These are phyloP conservation scores for Aspergillus nanangensis DNA, from an alignment of 495 filamentous ascomycete genomes.

Conservation along the genomic window DNA sequence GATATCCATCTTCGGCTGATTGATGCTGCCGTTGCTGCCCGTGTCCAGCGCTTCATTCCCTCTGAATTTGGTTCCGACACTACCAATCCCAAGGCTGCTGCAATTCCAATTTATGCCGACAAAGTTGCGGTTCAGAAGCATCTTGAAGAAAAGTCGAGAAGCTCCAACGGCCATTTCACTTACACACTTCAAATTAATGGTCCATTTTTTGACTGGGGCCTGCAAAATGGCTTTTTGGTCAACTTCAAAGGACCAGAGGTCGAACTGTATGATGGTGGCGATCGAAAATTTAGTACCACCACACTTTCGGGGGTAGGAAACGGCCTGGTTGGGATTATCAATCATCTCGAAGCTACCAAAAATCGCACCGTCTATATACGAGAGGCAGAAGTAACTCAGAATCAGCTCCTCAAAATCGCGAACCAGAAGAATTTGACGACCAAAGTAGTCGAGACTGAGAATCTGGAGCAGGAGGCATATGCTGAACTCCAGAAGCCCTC, in stretches of 20 bases:
- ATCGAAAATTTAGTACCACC: conserved; percentile 42
- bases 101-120: conserved; percentile 37
- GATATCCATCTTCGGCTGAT: conserved; percentile 44
- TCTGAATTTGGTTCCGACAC: conserved; percentile 58
- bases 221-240: conserved; percentile 31
- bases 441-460: conserved; percentile 27
- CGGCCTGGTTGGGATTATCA: conserved; percentile 43
- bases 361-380: conserved; percentile 48
- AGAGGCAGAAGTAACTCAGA: conserved; percentile 49
- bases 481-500: conserved; percentile 31
- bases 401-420: conserved; percentile 45
- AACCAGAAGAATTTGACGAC: conserved; percentile 48
- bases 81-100: conserved; percentile 28
- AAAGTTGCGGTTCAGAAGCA: conserved; percentile 49
- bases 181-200: conserved; percentile 51
- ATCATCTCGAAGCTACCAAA: conserved; percentile 47
- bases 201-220: conserved; percentile 48
- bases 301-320: conserved; percentile 43
- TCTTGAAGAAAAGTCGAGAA: conserved; percentile 34
- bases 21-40: conserved; percentile 55
- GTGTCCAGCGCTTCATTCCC: conserved; percentile 60
- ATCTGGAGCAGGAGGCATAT: conserved; percentile 37
- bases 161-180: conserved; percentile 27
- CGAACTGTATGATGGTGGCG: conserved; percentile 50
- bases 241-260: conserved; percentile 40